phyloP scores from a whole-genome alignment of 371 early-diverging fungal genomes.

The Mortierella sp. region DNA sequence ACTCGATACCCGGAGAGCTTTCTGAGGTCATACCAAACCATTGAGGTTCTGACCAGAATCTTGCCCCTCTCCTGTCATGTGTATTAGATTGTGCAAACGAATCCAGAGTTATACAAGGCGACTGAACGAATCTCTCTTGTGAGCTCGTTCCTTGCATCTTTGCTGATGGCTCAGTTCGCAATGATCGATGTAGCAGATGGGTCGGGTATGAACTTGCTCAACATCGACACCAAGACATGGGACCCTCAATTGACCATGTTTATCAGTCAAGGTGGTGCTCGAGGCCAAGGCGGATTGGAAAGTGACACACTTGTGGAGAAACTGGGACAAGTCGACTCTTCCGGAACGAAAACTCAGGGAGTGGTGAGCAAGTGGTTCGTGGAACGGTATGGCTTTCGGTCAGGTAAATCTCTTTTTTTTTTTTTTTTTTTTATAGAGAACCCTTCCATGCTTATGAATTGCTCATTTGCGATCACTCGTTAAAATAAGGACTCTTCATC shows the following conservation, averaged over 20 bases:
- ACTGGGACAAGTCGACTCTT: conserved; percentile 51
- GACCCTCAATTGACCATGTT: conserved; percentile 42
- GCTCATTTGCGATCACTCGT: too few relatives aligned
- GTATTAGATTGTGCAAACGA: conserved; percentile 23
- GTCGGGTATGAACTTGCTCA: conserved; percentile 84
- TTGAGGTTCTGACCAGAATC: not conserved
- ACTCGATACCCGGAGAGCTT: not conserved
- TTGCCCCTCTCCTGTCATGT: too few relatives aligned
- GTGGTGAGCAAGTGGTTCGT: conserved; percentile 54
- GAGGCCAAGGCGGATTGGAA: not conserved
- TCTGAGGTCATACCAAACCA: too few relatives aligned
- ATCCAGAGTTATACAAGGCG: conserved; percentile 22
- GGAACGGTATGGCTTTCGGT: conserved; percentile 56
- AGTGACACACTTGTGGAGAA: conserved; percentile 19
- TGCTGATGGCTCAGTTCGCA: conserved; percentile 70
- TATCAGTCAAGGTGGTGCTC: conserved; percentile 27
- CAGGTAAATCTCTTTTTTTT: too few relatives aligned
- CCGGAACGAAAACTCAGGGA: conserved; percentile 47
- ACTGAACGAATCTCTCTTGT: conserved; percentile 76
- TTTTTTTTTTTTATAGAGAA: too few relatives aligned
- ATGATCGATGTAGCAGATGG: conserved; percentile 83
- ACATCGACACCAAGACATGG: conserved; percentile 72
- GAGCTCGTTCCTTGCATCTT: conserved; percentile 75
- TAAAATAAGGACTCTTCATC: not conserved
- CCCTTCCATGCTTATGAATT: too few relatives aligned